Evolutionary conservation across 129 eudicot species (phyloP), one percentile per base, ranked within the genome.

Genomic region (Logfia minima): DNA sequence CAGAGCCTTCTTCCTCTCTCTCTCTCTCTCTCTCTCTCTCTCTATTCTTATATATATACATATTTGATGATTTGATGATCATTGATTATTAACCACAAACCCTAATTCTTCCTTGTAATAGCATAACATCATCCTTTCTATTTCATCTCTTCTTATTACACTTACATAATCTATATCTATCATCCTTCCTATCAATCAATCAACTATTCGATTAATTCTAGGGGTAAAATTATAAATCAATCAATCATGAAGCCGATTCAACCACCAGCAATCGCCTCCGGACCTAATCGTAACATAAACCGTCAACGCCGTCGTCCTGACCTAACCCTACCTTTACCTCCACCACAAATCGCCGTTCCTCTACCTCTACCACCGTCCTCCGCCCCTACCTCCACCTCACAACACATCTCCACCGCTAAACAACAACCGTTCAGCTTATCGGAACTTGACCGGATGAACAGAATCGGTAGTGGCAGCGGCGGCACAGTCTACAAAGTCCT

Each of bases 401-500:
- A 71, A 60, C 11, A 8, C 77, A 23, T 70, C 74, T 22, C 83
- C 11, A 56, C 77, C 17, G 22, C 86, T 34, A 48, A 76, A 39
- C 48, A 81, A n/a, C 65, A 68, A 61, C 41, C 73, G 72, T 13
- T 91, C 5, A 72, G 68, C 75, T 72, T 89, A 80, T 82, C 93
- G 19, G 93, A 89, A 17, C 84, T 92, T 19, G 90, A 89, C 79
- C 87, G 91, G 0, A 51, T 85, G 76, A 89, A 85, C 86, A 83
- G 98, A 18, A 86, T 92, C 87, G 98, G 98, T 5, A 80, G 85
- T 77, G 97, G 97, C 69, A 75, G 83, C 76, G 98, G 96, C 63
- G 98, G 98, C n/a, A 92, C 96, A 1, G 96, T 92, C 56, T 92
- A 92, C 70, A 90, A 92, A 64, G 98, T 90, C 71, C 66, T 80